Base-by-base conservation (phyloP, 441 rosid genomes). In the Gossypium lobatum region DNA sequence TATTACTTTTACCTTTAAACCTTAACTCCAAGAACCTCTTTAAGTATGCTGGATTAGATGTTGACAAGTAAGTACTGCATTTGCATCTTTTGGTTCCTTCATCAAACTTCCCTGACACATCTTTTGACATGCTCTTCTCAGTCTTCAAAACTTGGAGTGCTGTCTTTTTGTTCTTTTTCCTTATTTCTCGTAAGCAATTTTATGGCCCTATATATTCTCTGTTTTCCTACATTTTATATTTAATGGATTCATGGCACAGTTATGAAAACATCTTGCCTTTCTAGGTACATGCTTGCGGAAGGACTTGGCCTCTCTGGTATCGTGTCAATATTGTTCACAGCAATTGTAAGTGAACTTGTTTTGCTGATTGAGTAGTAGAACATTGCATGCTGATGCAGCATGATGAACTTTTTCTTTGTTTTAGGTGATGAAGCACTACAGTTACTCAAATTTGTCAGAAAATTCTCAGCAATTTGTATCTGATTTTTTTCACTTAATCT, bases 241-340 rank as follows among this genome's bases (percentile, higher is more conserved):
- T 53, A 10, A 11, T 34, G 53, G 31, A 50, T n/a, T 14, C 48
- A 18, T 2, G 8, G 34, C 21, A 50, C 34, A 34, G 71, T 54
- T 64, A 16, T 34, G 45, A 18, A 53, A 46, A 11, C 21, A 63
- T 23, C 39, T 74, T 50, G 31, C 64, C 57, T 77, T 70, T 70
- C 34, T 74, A 95, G 99, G 75, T 95, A 95, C 86, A 93, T 95
- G 99, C 99, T 95, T 77, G 97, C 97, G 45, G 99, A 95, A 89
- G 99, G 99, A 80, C 87, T 95, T 81, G 89, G 97, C 73, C 98
- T 95, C 77, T 91, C 99, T 78, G 99, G 99, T 77, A 95, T 95
- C 54, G 98, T 93, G 76, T 93, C 99, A 0, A 95, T 95, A 84
- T 80, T 95, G 79, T 95, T 93, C 83, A 95, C 99, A 6, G 99